phyloP scores from a whole-genome alignment of 371 early-diverging fungal species.

The Mucor piriformis region DNA sequence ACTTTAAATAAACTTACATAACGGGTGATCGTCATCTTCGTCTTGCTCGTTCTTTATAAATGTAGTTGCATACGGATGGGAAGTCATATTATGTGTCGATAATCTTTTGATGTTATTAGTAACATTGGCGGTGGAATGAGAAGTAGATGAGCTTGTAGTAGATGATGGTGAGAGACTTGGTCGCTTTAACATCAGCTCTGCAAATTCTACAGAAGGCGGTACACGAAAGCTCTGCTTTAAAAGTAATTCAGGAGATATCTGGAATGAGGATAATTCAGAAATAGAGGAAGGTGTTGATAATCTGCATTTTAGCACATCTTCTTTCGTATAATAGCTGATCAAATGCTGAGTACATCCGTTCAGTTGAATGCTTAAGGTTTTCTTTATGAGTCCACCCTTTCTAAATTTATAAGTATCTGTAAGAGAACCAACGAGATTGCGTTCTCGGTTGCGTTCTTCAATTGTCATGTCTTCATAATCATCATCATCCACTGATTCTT shows the following conservation, averaged over 20 bases:
- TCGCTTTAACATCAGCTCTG: slow-evolving; percentile 7
- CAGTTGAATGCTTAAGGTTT: slow-evolving; percentile 78
- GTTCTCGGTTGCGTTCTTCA: slow-evolving; percentile 56
- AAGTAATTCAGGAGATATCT: slow-evolving; percentile 56
- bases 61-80: not conserved
- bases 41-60: not conserved
- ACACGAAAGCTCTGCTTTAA: slow-evolving; percentile 61
- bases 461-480: slow-evolving; percentile 17
- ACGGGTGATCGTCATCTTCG: slow-evolving; percentile 2
- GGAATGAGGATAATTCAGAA: slow-evolving; percentile 48
- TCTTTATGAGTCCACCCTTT: slow-evolving; percentile 82
- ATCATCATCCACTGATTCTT: not conserved
- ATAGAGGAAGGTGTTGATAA: slow-evolving; percentile 57
- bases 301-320: slow-evolving; percentile 63
- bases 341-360: slow-evolving; percentile 79
- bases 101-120: not conserved
- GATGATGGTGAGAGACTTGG: slow-evolving; percentile 26
- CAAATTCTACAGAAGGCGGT: slow-evolving; percentile 46
- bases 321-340: slow-evolving; percentile 83
- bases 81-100: not conserved
- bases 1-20: slow-evolving; percentile 11
- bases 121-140: not conserved
- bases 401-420: slow-evolving; percentile 71
- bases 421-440: slow-evolving; percentile 62
- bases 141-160: slow-evolving; percentile 6